Evolutionary conservation across 1,284 basidiomycete species (phyloP).

Genomic region (Omphalotus olearius): DNA sequence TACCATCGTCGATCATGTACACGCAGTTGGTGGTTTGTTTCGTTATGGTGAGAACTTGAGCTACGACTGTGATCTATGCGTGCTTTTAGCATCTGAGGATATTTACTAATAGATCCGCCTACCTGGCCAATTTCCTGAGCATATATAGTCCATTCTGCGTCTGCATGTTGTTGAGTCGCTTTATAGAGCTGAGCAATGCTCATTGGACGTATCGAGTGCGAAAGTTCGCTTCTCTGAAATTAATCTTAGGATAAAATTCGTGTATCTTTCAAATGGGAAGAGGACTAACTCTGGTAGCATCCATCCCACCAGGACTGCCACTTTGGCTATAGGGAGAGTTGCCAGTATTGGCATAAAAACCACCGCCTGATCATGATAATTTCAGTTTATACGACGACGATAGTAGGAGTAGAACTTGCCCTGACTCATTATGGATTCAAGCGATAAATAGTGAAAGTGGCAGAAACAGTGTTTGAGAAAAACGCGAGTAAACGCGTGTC

Average conservation of each 20-base stretch:
- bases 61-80: conserved; percentile 67
- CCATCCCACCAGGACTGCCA: conserved; percentile 16
- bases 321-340: conserved; percentile 13
- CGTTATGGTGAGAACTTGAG: conserved; percentile 68
- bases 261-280: background rate
- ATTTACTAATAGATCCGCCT: conserved; percentile 15
- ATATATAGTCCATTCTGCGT: conserved; percentile 87
- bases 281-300: conserved; percentile 4
- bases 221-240: conserved; percentile 40
- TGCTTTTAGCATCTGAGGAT: background rate
- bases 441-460: too few relatives aligned
- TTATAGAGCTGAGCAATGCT: conserved; percentile 79
- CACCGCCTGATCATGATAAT: conserved; percentile 2
- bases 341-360: conserved; percentile 6
- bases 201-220: conserved; percentile 78
- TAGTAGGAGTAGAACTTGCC: too few relatives aligned
- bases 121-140: conserved; percentile 81
- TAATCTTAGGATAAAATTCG: background rate
- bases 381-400: too few relatives aligned
- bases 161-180: conserved; percentile 80
- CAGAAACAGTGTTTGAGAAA: too few relatives aligned
- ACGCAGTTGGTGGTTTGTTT: conserved; percentile 79
- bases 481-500: too few relatives aligned
- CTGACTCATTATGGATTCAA: too few relatives aligned
- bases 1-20: conserved; percentile 87